Percentiles rank a stretch among this genome's conserved stretches.
Conservation (phyloP, 306 rosid species). For the Begonia fuchsioides region DNA sequence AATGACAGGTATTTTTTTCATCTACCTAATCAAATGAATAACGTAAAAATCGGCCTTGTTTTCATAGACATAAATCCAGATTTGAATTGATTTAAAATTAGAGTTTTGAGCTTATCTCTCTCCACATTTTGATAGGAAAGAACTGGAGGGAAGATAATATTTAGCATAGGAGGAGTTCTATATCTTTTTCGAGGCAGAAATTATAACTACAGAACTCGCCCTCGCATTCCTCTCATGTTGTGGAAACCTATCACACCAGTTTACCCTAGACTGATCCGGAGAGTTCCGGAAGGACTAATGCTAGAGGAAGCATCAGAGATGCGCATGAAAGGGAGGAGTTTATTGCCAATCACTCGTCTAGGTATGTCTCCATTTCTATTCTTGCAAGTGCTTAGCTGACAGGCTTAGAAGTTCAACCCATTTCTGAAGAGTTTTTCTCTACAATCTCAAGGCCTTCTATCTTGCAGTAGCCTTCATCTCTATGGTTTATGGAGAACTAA, state of each 20-base stretch:
- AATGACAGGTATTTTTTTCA: no score
- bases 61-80: no score
- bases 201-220: conserved; percentile 70
- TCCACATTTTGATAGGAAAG: conserved; percentile 43
- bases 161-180: conserved; percentile 50
- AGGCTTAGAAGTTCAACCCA: no score
- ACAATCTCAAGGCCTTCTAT: no score
- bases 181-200: conserved; percentile 89
- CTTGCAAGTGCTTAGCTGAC: conserved; percentile 3
- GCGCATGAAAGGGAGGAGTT: conserved; percentile 62
- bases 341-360: conserved; percentile 70
- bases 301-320: conserved; percentile 49
- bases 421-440: no score
- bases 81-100: no score
- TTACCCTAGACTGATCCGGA: conserved; percentile 57
- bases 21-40: no score
- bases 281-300: conserved; percentile 62
- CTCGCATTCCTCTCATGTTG: conserved; percentile 83
- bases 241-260: conserved; percentile 91
- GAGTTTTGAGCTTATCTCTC: no score
- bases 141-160: conserved; percentile 70
- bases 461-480: no score
- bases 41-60: no score
- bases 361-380: conserved; percentile 26
- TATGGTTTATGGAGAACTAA: no score